Percentiles rank a stretch among this genome's conserved stretches.
Conservation (phyloP, 495 filamentous ascomycete genomes). For the Staphylotrichum longicolle region DNA sequence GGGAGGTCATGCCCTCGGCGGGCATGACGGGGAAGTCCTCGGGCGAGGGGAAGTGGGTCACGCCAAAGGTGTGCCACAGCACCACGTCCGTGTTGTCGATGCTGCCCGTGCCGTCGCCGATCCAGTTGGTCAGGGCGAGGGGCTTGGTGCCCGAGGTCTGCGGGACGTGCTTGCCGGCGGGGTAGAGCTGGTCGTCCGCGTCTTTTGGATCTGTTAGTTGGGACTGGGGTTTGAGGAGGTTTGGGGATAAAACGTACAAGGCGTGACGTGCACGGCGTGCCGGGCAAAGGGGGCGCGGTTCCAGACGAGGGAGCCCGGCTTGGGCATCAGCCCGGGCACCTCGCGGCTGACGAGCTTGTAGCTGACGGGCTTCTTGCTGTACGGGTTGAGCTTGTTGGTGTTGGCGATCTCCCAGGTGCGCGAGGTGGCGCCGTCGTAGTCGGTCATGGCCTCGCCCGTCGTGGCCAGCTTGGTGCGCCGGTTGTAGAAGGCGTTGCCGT, state of each 20-base stretch:
- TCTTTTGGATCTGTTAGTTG: conserved; percentile 47
- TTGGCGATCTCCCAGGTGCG: conserved; percentile 94
- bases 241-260: conserved; percentile 57
- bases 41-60: conserved; percentile 87
- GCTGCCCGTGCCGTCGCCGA: conserved; percentile 64
- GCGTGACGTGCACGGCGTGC: conserved; percentile 89
- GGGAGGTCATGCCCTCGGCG: conserved; percentile 73
- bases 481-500: conserved; percentile 94
- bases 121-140: conserved; percentile 77
- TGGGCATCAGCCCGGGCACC: conserved; percentile 75
- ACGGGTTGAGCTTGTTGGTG: conserved; percentile 75
- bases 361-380: conserved; percentile 80
- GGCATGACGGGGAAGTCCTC: conserved; percentile 98
- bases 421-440: conserved; percentile 76
- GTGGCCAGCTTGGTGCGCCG: conserved; percentile 79
- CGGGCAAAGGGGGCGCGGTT: conserved; percentile 90
- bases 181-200: conserved; percentile 81
- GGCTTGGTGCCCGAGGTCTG: conserved; percentile 88
- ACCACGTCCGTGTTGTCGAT: conserved; percentile 88
- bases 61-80: conserved; percentile 94
- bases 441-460: conserved; percentile 66
- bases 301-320: conserved; percentile 82
- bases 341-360: conserved; percentile 93
- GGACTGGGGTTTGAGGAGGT: not conserved
- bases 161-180: conserved; percentile 89